These are phyloP conservation scores for Kurtzmaniella quercitrusa DNA, from an alignment of 1,139 yeast species.

Conservation along the genomic window DNA sequence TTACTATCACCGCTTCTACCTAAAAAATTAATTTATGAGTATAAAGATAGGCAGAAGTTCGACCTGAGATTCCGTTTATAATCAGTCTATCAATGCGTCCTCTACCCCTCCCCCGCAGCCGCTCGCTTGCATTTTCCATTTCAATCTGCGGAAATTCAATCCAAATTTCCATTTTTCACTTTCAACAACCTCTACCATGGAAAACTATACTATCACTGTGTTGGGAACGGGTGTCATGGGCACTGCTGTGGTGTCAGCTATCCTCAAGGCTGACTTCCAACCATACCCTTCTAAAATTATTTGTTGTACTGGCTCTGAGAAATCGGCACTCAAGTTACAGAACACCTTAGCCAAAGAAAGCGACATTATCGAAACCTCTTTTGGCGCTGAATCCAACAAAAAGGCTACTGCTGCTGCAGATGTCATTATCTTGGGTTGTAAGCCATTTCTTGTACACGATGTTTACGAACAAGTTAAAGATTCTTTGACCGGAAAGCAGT, in stretches of 20 bases:
- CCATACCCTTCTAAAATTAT: constrained; percentile 68
- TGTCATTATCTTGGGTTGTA: constrained; percentile 76
- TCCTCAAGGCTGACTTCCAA: constrained; percentile 43
- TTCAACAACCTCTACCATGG: constrained; percentile 16
- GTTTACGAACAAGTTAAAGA: constrained; percentile 46
- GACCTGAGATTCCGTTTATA: too few relatives aligned
- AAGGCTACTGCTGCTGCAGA: constrained; percentile 62
- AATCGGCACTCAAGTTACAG: constrained; percentile 43
- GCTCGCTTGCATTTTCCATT: not conserved
- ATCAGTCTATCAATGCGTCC: too few relatives aligned
- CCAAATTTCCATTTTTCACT: not conserved
- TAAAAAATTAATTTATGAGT: too few relatives aligned
- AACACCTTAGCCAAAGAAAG: constrained; percentile 27
- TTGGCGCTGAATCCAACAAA: constrained; percentile 47
- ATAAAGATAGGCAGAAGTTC: too few relatives aligned
- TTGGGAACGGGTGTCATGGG: constrained; percentile 98
- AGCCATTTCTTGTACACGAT: constrained; percentile 72
- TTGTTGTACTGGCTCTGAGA: constrained; percentile 66
- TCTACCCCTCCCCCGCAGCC: too few relatives aligned
- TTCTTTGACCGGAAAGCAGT: constrained; percentile 48
- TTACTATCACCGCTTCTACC: too few relatives aligned
- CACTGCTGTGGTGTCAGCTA: constrained; percentile 87
- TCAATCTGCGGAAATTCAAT: too few relatives aligned
- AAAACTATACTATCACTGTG: constrained; percentile 65
- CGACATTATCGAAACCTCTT: constrained; percentile 51